Percentiles rank a stretch among this genome's conserved stretches.
Conservation (phyloP, 305 asterid genomes). For the Withania somnifera region DNA sequence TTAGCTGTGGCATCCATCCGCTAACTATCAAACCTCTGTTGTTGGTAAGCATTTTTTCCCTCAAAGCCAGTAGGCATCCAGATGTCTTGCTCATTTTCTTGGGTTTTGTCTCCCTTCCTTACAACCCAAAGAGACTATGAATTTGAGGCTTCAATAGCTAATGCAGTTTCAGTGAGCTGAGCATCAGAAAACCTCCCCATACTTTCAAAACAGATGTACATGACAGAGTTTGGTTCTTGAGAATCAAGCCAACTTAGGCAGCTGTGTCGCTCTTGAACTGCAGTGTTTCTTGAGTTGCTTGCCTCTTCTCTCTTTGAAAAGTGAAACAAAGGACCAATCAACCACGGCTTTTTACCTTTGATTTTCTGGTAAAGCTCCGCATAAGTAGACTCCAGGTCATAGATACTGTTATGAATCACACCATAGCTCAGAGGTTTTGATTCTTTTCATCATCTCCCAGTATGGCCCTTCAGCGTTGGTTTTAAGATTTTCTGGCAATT, state of each 20-base stretch:
- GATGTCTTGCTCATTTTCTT: neutral
- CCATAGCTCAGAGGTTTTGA: constrained; percentile 25
- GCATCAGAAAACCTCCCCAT: too few relatives aligned
- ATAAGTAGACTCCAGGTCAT: constrained; percentile 20
- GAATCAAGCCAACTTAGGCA: too few relatives aligned
- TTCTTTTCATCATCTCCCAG: neutral
- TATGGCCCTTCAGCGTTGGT: neutral
- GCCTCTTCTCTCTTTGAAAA: constrained; percentile 14
- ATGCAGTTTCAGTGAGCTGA: too few relatives aligned
- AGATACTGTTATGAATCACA: constrained; percentile 2
- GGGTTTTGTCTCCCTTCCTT: too few relatives aligned
- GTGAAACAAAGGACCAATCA: constrained; percentile 38
- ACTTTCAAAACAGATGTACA: too few relatives aligned
- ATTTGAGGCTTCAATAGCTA: too few relatives aligned
- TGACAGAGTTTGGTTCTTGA: too few relatives aligned
- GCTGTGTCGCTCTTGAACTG: neutral
- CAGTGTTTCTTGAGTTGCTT: constrained; percentile 10
- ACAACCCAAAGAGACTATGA: too few relatives aligned
- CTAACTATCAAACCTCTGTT: constrained; percentile 23
- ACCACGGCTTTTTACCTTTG: constrained; percentile 22
- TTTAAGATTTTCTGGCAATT: neutral
- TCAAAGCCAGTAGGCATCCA: neutral
- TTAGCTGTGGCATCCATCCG: constrained; percentile 40
- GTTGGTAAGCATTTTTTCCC: constrained; percentile 1
- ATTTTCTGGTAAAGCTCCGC: constrained; percentile 12